Conservation (phyloP, 2,329 filamentous ascomycete genomes). For the Colletotrichum salicis region DNA sequence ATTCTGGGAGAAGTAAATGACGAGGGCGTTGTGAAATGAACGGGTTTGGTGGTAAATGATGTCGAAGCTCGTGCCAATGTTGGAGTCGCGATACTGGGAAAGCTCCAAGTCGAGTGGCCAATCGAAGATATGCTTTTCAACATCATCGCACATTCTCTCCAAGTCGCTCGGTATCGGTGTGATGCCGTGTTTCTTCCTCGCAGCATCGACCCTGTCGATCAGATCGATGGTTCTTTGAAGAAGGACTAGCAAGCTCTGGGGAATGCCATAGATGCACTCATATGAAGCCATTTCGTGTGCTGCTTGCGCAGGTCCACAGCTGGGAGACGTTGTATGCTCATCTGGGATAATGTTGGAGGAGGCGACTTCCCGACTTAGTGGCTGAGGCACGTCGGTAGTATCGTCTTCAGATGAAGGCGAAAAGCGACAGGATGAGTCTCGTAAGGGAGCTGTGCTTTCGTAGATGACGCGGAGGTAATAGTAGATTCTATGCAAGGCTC, state of each 20-base stretch:
- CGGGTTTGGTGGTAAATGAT: slow-evolving; percentile 33
- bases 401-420: background rate
- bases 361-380: too few relatives aligned
- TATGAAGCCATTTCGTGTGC: slow-evolving; percentile 18
- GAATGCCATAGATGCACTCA: slow-evolving; percentile 38
- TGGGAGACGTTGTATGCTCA: background rate
- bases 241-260: slow-evolving; percentile 31
- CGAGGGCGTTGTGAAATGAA: slow-evolving; percentile 41
- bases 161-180: background rate
- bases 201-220: slow-evolving; percentile 6
- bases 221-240: slow-evolving; percentile 24
- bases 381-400: too few relatives aligned
- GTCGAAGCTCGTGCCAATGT: slow-evolving; percentile 1
- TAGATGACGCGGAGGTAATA: slow-evolving; percentile 41
- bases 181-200: background rate
- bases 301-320: background rate
- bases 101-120: slow-evolving; percentile 21
- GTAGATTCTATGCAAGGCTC: slow-evolving; percentile 40
- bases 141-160: slow-evolving; percentile 1
- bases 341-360: background rate
- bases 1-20: slow-evolving; percentile 41
- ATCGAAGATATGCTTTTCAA: slow-evolving; percentile 33
- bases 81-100: background rate
- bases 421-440: background rate
- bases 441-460: slow-evolving; percentile 37